A percentile compares a stretch with the other conserved stretches of the same genome.
Evolutionary conservation across 164 flowering plant species (phyloP).

Genomic region (Vitis amurensis): DNA sequence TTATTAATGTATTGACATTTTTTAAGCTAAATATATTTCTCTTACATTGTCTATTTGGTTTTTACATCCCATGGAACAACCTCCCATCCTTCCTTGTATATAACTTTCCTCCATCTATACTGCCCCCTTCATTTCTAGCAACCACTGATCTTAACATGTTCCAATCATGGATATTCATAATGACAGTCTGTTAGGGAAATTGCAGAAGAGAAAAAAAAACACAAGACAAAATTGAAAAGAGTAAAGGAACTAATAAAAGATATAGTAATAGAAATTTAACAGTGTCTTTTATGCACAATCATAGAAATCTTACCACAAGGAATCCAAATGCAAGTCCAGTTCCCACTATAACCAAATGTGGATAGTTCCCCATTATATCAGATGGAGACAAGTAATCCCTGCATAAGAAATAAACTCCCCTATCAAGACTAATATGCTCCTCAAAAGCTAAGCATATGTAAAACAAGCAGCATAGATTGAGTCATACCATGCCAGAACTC

Average conservation of each 20-base stretch:
- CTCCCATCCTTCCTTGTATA: no score
- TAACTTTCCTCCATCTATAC: no score
- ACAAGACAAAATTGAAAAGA: background rate
- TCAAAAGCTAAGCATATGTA: background rate
- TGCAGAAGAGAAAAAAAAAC: background rate
- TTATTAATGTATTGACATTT: no score
- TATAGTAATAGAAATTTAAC: background rate
- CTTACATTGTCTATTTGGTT: no score
- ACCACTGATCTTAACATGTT: no score
- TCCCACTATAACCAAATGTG: conserved; percentile 79
- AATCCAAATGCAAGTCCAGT: conserved; percentile 97
- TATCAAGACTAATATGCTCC: background rate
- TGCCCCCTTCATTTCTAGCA: no score
- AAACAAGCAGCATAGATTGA: conserved; percentile 4
- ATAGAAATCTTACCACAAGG: conserved; percentile 74
- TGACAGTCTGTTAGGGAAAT: no score
- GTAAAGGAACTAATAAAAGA: background rate
- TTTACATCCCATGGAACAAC: no score
- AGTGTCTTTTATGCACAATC: background rate
- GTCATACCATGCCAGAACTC: conserved; percentile 73
- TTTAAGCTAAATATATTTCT: no score
- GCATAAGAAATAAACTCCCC: conserved; percentile 18
- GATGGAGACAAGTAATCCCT: conserved; percentile 93
- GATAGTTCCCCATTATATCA: conserved; percentile 70
- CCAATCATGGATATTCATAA: no score